Evolutionary conservation across 2,329 filamentous ascomycete species (phyloP), one percentile per base, ranked within the genome.

Genomic region (Arthrobotrys conoides): DNA sequence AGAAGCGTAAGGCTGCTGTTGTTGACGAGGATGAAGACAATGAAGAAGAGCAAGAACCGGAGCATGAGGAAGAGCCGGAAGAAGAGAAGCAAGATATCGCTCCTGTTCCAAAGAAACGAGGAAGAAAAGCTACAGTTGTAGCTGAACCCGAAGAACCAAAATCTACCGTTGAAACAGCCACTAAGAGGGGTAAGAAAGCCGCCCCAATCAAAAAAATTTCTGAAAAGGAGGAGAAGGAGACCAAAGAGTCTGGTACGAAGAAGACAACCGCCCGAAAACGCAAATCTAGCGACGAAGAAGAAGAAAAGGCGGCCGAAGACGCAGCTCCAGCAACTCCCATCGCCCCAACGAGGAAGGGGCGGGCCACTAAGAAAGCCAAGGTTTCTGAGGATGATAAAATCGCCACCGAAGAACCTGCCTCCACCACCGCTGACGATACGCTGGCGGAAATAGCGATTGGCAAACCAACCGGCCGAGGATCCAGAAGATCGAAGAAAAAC

Each of bases 361-460:
- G 73, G 16, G 73, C 67, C 12, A 30, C 67, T 3, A 77, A 77
- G 36, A 77, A 77, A 24, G 33, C 73, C 10, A 77, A 77, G 41
- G 63, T 68, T 16, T 55, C 63, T 8, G 73, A 77, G 22, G 73
- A 77, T 16, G 53, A 63, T 46, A 61, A 77, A n/a, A 30, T 61
- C 0, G 44, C 59, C 36, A 22, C 36, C 10, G 63, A 68, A 41
- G 75, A 57, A 24, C 46, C 57, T n/a, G 12, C 5, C 3, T 44
- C 33, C 3, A n/a, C 65, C 12, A 57, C 49, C 1, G 67, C 67
- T 33, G 75, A 78, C 20, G 75, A 78, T 46, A 78, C 75, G 4
- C 75, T 78, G 38, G 75, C 33, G 4, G 68, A 68, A 48, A 78
- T 78, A 69, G 75, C 68, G 30, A 78, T 72, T 9, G 30, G 61